Base-by-base conservation (phyloP, 208 protist genomes). In the Herpetomonas tarakana region DNA sequence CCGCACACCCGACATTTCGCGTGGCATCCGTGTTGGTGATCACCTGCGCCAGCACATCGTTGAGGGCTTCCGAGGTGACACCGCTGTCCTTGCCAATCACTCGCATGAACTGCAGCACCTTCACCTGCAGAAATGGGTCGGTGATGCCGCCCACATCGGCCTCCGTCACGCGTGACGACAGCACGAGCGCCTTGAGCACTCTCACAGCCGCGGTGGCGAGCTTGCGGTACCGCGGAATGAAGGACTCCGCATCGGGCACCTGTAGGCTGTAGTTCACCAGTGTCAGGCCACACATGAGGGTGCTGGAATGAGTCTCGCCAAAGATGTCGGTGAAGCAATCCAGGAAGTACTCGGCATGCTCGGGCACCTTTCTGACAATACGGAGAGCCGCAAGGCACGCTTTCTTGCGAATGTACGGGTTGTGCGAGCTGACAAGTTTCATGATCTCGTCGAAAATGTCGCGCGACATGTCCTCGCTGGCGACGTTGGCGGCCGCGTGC, bases 51-150 rank as follows among this genome's bases (percentile, higher is more conserved):
- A 99, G 86, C 2, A 99, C 89, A 64, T 99, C 98, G 78, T 97
- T 98, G 74, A 99, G 96, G 4, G 79, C 66, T 52, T 99, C 98
- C 11, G 78, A 95, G 12, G 93, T 78, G 29, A 96, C 96, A 3
- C 76, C n/a, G 76, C 97, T 93, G 62, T 77, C 93, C 4, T 75
- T 68, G 46, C 98, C 98, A 16, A 99, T 92, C 41, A 99, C 74
- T 47, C 97, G 72, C 63, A 99, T 92, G 59, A 99, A 95, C 59
- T 94, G 73, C 7, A 99, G 79, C 25, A 98, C 53, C 60, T 97
- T 97, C 38, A 98, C 91, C 82, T 99, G 98, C 11, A 99, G 73
- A 74, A 99, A 99, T 0, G 98, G 98, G 74, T 99, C 97, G 0
- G 93, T 91, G 44, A 99, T 91, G 31, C 97, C 98, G 22, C 62